Conservation (phyloP, 1,284 basidiomycete genomes). For the Marasmius sp. region DNA sequence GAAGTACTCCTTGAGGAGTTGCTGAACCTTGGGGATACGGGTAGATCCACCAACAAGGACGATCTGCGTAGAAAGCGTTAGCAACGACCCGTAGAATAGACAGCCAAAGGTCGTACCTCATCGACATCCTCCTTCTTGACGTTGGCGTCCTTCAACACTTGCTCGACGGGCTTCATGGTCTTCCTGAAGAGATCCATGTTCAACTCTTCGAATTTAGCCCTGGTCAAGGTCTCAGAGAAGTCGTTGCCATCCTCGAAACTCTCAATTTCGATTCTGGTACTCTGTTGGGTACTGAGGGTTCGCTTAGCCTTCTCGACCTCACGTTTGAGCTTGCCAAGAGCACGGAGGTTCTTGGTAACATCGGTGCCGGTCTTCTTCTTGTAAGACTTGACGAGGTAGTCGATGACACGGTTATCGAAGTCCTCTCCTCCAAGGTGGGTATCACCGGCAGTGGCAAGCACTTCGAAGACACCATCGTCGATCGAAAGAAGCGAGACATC, state of each 20-base stretch:
- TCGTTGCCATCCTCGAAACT: slow-evolving; percentile 96
- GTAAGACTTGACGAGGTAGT: slow-evolving; percentile 90
- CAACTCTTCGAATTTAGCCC: slow-evolving; percentile 98
- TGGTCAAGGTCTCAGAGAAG: slow-evolving; percentile 94
- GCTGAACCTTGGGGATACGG: slow-evolving; percentile 98
- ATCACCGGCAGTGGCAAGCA: slow-evolving; percentile 96
- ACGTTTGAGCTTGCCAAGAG: slow-evolving; percentile 95
- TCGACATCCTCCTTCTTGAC: slow-evolving; percentile 98
- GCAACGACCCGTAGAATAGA: background rate
- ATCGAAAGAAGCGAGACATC: slow-evolving; percentile 98
- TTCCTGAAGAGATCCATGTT: slow-evolving; percentile 99
- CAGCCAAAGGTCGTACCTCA: slow-evolving; percentile 56
- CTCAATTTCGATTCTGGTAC: slow-evolving; percentile 87
- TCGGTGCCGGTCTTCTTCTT: slow-evolving; percentile 95
- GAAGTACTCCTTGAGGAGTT: slow-evolving; percentile 94
- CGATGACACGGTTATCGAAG: slow-evolving; percentile 96
- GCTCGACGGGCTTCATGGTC: slow-evolving; percentile 99
- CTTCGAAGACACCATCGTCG: slow-evolving; percentile 98
- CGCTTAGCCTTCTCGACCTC: slow-evolving; percentile 99
- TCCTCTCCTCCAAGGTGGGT: slow-evolving; percentile 99
- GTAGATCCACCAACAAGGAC: slow-evolving; percentile 97
- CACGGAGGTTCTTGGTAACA: slow-evolving; percentile 83
- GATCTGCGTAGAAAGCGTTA: slow-evolving; percentile 39
- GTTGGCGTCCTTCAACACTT: slow-evolving; percentile 96
- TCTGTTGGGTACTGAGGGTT: slow-evolving; percentile 89